Conservation (phyloP, 148 eudicot species). For the Amaranthus palmeri region DNA sequence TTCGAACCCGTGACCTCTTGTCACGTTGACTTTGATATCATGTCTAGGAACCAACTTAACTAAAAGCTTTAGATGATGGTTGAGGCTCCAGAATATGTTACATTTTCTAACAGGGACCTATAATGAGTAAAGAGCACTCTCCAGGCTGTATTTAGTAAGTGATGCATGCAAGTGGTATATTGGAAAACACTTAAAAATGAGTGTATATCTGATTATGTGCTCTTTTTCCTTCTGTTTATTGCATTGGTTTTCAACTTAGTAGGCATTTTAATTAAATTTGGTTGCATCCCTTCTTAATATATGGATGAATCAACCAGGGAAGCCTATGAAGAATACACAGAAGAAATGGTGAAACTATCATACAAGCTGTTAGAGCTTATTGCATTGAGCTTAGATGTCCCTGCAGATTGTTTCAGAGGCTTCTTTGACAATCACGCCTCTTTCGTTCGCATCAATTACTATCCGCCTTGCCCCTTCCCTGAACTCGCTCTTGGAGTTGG, state of each 20-base stretch:
- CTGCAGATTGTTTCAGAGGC: constrained; percentile 30
- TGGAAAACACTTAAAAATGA: too few species aligned
- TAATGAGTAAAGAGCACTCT: too few species aligned
- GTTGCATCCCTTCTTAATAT: background rate
- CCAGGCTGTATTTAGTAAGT: too few species aligned
- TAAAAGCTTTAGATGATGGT: too few species aligned
- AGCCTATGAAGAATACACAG: constrained; percentile 48
- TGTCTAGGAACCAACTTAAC: too few species aligned
- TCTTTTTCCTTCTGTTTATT: background rate
- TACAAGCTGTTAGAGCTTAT: constrained; percentile 52
- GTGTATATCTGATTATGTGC: background rate
- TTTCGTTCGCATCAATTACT: constrained; percentile 58
- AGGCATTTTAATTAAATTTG: background rate
- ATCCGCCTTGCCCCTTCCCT: constrained; percentile 63
- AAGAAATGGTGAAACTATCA: constrained; percentile 49
- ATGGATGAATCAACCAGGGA: constrained; percentile 29
- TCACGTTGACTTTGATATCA: too few species aligned
- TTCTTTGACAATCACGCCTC: constrained; percentile 46
- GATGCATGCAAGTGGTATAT: too few species aligned
- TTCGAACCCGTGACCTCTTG: too few species aligned
- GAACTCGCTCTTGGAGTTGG: constrained; percentile 62
- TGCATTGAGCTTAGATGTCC: constrained; percentile 54
- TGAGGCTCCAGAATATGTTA: too few species aligned
- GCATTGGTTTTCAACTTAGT: background rate
- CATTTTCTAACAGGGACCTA: too few species aligned